Base-by-base conservation (phyloP, 306 rosid species). In the Trifolium repens region DNA sequence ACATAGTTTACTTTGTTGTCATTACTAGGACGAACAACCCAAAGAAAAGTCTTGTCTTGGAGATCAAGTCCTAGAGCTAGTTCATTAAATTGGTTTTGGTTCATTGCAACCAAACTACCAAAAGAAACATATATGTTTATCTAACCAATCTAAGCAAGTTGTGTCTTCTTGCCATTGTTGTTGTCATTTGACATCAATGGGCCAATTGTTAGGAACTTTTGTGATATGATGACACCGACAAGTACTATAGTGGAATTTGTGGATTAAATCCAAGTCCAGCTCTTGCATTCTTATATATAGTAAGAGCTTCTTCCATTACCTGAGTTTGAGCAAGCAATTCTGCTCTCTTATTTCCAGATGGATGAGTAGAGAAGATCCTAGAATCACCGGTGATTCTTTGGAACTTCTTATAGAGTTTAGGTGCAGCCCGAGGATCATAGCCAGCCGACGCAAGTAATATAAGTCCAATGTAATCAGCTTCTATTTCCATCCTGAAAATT, bases 391-490 rank as follows among this genome's bases (percentile, higher is more conserved):
- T 34, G 35, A 93, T 59, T 72, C 84, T 81, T 11, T 93, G 46
- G 5, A 93, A 74, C 77, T 83, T 93, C 88, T 88, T 91, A 2
- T 89, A 89, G 67, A 91, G 87, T 13, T 10, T 46, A 5, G 96
- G 98, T 6, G 98, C 98, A 50, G 84, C 87, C 59, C 93, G 79
- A 0, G 92, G 97, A 78, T 93, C 93, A 50, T 80, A 93, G 63
- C 97, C 96, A 7, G 92, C 96, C 5, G 91, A 89, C 57, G 97
- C 93, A 5, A 89, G 17, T 84, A 91, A 76, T 11, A 91, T 74
- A 81, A 93, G 75, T 53, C 96, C 98, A 26, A 14, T 87, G 81
- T 93, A 87, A 72, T 93, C 98, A 0, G 98, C 98, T 85, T 93
- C 96, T 75, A 91, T 79, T 85, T 93, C 97, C 92, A 85, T 88